phyloP scores from a whole-genome alignment of 768 basidiomycete genomes.

The Boletus rubescentipes region DNA sequence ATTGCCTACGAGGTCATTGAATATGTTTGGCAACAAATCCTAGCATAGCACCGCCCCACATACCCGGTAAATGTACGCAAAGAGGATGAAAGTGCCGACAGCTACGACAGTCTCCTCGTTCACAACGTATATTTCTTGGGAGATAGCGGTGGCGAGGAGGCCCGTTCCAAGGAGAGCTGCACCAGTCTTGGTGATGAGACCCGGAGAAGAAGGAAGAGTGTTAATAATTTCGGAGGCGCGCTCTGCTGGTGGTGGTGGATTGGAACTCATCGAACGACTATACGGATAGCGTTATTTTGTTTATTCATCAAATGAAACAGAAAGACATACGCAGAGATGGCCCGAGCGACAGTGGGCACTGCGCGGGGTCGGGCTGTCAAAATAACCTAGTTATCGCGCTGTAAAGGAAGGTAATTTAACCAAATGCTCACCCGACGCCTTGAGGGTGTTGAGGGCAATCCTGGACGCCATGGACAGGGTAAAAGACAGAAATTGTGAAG shows the following conservation, averaged over 20 bases:
- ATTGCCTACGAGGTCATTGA: constrained; percentile 49
- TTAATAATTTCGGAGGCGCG: constrained; percentile 90
- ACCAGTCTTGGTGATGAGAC: constrained; percentile 93
- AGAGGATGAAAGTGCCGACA: constrained; percentile 78
- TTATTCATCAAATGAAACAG: constrained; percentile 2
- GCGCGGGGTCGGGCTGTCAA: constrained; percentile 54
- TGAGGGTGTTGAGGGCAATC: constrained; percentile 64
- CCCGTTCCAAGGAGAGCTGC: constrained; percentile 89
- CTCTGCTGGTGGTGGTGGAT: constrained; percentile 74
- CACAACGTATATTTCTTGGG: constrained; percentile 95
- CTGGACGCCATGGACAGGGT: constrained; percentile 58
- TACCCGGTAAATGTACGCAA: constrained; percentile 81
- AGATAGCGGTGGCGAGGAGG: constrained; percentile 87
- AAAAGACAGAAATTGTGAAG: constrained; percentile 7
- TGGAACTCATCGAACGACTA: constrained; percentile 69
- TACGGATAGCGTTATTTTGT: constrained; percentile 9
- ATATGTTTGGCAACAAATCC: constrained; percentile 5
- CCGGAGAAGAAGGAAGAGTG: constrained; percentile 79
- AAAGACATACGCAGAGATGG: constrained; percentile 46
- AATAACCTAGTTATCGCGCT: not conserved
- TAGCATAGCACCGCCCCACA: constrained; percentile 20
- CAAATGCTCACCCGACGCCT: constrained; percentile 51
- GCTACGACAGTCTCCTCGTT: constrained; percentile 95
- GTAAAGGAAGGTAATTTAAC: not conserved
- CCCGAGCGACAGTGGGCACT: constrained; percentile 46